A percentile compares a stretch with the other conserved stretches of the same genome.
phyloP scores from a whole-genome alignment of 2,329 filamentous ascomycete genomes.

The Fusarium pseudonygamai region DNA sequence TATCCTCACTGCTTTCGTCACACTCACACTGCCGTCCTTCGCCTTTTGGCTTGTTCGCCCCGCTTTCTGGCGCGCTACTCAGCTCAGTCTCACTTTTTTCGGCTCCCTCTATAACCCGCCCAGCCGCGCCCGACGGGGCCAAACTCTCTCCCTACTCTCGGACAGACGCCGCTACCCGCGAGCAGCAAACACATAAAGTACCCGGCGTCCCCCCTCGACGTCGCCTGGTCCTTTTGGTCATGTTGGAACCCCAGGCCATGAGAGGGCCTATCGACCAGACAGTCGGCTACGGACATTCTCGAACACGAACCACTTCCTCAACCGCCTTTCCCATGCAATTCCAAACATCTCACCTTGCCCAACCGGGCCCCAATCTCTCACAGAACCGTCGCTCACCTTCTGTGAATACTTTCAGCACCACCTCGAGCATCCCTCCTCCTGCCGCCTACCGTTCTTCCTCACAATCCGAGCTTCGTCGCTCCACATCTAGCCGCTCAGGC shows the following conservation, averaged over 20 bases:
- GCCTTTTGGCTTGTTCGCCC: slow-evolving; percentile 23
- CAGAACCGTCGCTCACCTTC: slow-evolving; percentile 68
- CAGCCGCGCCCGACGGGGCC: slow-evolving; percentile 38
- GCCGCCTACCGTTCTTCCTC: slow-evolving; percentile 66
- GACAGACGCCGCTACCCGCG: slow-evolving; percentile 38
- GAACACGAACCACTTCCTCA: slow-evolving; percentile 66
- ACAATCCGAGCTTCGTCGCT: slow-evolving; percentile 72
- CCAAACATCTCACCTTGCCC: slow-evolving; percentile 45
- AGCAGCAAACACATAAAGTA: slow-evolving; percentile 37
- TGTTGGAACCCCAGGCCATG: slow-evolving; percentile 48
- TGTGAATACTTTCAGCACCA: slow-evolving; percentile 75
- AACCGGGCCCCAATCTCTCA: slow-evolving; percentile 45
- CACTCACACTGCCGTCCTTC: slow-evolving; percentile 8
- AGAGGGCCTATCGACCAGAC: slow-evolving; percentile 48
- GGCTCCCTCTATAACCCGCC: slow-evolving; percentile 40
- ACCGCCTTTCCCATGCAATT: slow-evolving; percentile 57
- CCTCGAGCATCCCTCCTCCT: slow-evolving; percentile 72
- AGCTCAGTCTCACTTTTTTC: slow-evolving; percentile 43
- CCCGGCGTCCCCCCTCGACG: slow-evolving; percentile 24
- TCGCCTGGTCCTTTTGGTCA: slow-evolving; percentile 27
- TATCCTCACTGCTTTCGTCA: slow-evolving; percentile 11
- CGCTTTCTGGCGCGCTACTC: slow-evolving; percentile 38
- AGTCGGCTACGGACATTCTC: slow-evolving; percentile 61
- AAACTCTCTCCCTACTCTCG: slow-evolving; percentile 37
- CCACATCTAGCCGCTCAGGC: slow-evolving; percentile 81